Evolutionary conservation across 176 grass and related monocot genomes (phyloP).

Genomic region (Musa troglodytarum): DNA sequence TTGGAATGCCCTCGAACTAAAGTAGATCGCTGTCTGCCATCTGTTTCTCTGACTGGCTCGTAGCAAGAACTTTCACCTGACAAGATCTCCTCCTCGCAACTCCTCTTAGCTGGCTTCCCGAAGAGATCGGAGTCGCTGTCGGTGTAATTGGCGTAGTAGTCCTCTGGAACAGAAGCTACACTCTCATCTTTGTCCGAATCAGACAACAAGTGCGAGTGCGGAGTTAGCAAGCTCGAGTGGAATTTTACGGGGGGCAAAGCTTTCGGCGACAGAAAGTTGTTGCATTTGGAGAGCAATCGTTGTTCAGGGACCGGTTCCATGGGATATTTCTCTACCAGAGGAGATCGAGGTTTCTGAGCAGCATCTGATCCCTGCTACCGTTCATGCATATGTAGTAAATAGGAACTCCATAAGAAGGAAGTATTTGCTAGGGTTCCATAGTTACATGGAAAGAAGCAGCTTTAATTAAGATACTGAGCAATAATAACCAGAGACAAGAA

Average conservation of each 20-base stretch:
- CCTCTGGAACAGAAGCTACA: slow-evolving; percentile 52
- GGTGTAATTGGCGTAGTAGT: slow-evolving; percentile 38
- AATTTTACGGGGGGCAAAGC: slow-evolving; percentile 45
- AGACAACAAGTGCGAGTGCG: slow-evolving; percentile 30
- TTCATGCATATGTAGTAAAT: not conserved
- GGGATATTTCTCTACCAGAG: slow-evolving; percentile 42
- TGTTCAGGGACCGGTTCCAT: slow-evolving; percentile 17
- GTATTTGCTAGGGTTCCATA: not conserved
- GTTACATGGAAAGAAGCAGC: not conserved
- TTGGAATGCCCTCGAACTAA: slow-evolving; percentile 52
- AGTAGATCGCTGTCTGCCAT: slow-evolving; percentile 21
- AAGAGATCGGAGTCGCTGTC: slow-evolving; percentile 59
- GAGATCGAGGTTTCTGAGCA: slow-evolving; percentile 30
- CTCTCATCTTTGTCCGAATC: slow-evolving; percentile 58
- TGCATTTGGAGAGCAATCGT: slow-evolving; percentile 9
- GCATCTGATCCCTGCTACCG: slow-evolving; percentile 15
- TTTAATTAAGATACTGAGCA: not conserved
- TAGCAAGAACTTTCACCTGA: slow-evolving; percentile 30
- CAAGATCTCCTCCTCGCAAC: slow-evolving; percentile 42
- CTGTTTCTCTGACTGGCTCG: slow-evolving; percentile 5
- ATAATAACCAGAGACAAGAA: not conserved
- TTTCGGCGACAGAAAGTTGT: slow-evolving; percentile 40
- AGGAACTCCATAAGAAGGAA: not conserved
- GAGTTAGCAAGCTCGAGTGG: slow-evolving; percentile 40
- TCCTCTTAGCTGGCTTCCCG: slow-evolving; percentile 26